Conservation (phyloP, 176 grass and related monocot species). For the Canna indica region DNA sequence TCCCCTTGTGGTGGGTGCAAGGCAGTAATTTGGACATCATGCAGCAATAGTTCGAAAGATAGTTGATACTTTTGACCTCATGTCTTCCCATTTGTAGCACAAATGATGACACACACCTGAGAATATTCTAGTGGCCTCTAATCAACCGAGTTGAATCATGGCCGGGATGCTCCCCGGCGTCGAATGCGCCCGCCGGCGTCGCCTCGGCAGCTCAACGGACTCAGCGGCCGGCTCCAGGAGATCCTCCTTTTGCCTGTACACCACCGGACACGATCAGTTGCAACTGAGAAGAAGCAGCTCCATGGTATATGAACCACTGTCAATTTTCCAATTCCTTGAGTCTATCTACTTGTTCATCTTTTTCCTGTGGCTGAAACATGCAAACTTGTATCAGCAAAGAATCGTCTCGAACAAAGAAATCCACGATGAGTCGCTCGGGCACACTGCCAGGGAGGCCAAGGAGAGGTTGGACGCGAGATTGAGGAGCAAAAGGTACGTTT, state of each 20-base stretch:
- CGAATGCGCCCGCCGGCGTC: slow-evolving; percentile 14
- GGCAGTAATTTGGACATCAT: too few relatives aligned
- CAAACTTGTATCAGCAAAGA: neutral
- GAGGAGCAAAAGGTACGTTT: neutral
- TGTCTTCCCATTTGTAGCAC: too few relatives aligned
- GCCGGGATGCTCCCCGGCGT: slow-evolving; percentile 20
- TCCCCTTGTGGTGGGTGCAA: too few relatives aligned
- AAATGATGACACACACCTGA: too few relatives aligned
- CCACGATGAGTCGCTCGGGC: neutral
- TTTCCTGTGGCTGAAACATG: neutral
- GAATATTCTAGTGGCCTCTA: too few relatives aligned
- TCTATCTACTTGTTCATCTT: neutral
- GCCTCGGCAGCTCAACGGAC: neutral
- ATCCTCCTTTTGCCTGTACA: neutral
- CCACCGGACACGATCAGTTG: neutral
- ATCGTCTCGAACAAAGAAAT: neutral
- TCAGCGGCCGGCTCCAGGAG: neutral
- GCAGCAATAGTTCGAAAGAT: too few relatives aligned
- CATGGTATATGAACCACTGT: neutral
- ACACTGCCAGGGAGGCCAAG: slow-evolving; percentile 12
- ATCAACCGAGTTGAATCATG: neutral
- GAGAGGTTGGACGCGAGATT: slow-evolving; percentile 19
- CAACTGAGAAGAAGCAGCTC: neutral
- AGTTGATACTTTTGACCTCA: too few relatives aligned
- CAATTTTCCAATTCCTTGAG: neutral